Evolutionary conservation across 495 filamentous ascomycete species (phyloP).

Genomic region (Aspergillus wentii): DNA sequence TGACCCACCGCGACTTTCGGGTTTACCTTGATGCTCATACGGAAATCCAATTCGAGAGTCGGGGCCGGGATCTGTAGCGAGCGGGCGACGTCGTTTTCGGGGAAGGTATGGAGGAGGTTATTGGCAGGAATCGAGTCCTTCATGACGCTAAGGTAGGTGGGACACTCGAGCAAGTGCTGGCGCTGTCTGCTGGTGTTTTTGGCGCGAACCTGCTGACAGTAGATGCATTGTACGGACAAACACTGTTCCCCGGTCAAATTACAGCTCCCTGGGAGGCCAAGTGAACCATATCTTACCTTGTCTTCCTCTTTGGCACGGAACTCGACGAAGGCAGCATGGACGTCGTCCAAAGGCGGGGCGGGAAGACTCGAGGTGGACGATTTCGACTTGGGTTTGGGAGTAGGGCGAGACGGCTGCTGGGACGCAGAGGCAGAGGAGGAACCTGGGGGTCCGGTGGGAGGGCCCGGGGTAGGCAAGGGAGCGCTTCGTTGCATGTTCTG

Average conservation of each 20-base stretch:
- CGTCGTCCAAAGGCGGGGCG: constrained; percentile 46
- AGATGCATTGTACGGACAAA: constrained; percentile 54
- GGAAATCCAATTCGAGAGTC: constrained; percentile 54
- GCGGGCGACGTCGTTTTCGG: constrained; percentile 48
- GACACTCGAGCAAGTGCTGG: constrained; percentile 50
- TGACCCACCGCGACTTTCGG: constrained; percentile 49
- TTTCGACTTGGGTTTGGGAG: constrained; percentile 42
- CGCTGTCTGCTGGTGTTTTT: constrained; percentile 55
- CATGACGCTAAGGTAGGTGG: constrained; percentile 53
- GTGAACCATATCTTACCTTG: constrained; percentile 36
- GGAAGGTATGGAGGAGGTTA: constrained; percentile 51
- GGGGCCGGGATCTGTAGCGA: constrained; percentile 52
- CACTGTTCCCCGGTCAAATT: constrained; percentile 28
- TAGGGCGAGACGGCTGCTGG: constrained; percentile 28
- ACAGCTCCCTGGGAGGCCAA: neutral
- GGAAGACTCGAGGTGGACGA: constrained; percentile 33
- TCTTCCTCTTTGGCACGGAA: constrained; percentile 56
- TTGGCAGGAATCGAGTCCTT: constrained; percentile 56
- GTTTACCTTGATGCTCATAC: constrained; percentile 58
- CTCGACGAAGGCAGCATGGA: constrained; percentile 52
- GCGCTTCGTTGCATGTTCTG: constrained; percentile 34
- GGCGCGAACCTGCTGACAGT: constrained; percentile 53
- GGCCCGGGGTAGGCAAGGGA: constrained; percentile 33
- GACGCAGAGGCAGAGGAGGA: constrained; percentile 26
- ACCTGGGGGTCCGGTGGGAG: constrained; percentile 21